phyloP scores from a whole-genome alignment of 2,329 filamentous ascomycete genomes.

The Coleophoma crateriformis region DNA sequence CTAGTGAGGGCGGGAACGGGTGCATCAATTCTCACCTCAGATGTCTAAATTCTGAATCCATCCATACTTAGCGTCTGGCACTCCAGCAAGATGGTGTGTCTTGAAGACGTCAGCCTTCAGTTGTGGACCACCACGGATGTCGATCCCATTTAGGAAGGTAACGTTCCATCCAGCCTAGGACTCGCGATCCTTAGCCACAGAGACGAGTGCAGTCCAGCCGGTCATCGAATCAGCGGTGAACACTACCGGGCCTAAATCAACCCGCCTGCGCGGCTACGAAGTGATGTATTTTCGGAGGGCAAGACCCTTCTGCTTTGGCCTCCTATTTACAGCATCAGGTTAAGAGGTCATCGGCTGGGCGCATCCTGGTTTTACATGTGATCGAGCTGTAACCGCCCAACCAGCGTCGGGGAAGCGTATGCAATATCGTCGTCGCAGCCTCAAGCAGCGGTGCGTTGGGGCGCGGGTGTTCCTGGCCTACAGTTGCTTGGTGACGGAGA shows the following conservation, averaged over 20 bases:
- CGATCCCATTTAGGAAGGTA: slow-evolving; percentile 3
- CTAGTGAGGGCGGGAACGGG: too few relatives aligned
- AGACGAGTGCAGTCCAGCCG: background rate
- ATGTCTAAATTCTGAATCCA: too few relatives aligned
- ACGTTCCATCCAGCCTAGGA: slow-evolving; percentile 6
- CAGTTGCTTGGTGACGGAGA: background rate
- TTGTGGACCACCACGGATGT: background rate
- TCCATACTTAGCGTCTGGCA: background rate
- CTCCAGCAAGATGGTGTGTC: background rate
- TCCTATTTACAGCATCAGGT: too few relatives aligned
- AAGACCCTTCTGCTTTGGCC: too few relatives aligned
- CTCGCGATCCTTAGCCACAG: background rate
- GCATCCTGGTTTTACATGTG: too few relatives aligned
- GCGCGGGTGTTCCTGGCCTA: background rate
- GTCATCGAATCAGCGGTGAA: slow-evolving; percentile 15
- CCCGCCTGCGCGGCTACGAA: background rate
- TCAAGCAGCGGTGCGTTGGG: background rate
- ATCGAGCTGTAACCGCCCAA: too few relatives aligned
- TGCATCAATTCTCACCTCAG: too few relatives aligned
- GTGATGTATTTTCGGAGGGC: too few relatives aligned
- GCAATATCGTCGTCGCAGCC: too few relatives aligned
- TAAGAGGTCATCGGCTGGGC: too few relatives aligned
- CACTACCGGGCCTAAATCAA: too few relatives aligned
- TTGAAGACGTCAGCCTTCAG: background rate
- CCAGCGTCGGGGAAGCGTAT: background rate